Evolutionary conservation across 768 basidiomycete genomes (phyloP), one percentile per base, ranked within the genome.

Genomic region (Polyporus arcularius): DNA sequence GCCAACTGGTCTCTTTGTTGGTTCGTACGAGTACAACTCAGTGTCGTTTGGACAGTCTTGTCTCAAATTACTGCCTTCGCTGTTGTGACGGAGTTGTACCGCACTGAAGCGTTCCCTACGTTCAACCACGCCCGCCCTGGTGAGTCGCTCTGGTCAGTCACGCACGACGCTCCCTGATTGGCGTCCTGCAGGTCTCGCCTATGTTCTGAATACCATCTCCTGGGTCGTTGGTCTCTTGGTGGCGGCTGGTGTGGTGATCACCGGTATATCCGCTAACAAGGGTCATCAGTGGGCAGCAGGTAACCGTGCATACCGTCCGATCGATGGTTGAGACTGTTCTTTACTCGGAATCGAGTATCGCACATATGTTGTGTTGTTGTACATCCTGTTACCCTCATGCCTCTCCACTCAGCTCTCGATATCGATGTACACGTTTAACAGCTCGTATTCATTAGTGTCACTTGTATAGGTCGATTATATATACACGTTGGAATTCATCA

Each of bases 251-350:
- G 83, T 91, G 9, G 75, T 88, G 6, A 71, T 79, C 26, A 89
- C 88, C 1, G 90, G 90, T 3, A 71, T 85, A 2, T 80, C 83
- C 53, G 85, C 87, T 3, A 81, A 83, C 60, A 78, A 78, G 57
- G 87, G 87, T 2, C 76, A 87, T 62, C 76, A 74, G 57, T 92
- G 90, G 90, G 90, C 90, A 41, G 90, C 90, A 39, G 90, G 90
- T 47, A 87, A 88, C 65, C 80, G 89, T 58, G 82, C 83, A 12
- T 90, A 92, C 70, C 75, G 70, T 8, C 75, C 72, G 53, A 75
- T 75, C 28, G 49, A 58, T 32, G 72, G 65, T 18, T 70, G 53
- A 63, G 21, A 26, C 6, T 40, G 32, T 21, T 14, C 16, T 5
- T 5, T 41, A 28, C 10, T 16, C 14, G 32, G 15, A 28, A 28